Evolutionary conservation across 192 early-diverging fungal species (phyloP).

Genomic region (Funneliformis mosseae): DNA sequence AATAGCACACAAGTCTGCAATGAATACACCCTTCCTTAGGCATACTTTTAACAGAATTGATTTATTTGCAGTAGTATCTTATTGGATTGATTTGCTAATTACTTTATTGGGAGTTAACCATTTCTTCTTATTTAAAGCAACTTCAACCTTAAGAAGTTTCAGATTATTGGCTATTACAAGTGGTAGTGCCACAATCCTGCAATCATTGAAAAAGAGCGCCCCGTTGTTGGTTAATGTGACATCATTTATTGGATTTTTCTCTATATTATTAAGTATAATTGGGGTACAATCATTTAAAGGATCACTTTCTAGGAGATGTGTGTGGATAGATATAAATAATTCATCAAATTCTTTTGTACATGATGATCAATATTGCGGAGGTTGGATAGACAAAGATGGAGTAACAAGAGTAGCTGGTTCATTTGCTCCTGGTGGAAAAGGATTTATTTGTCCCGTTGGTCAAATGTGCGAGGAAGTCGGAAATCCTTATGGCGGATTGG

Average conservation of each 20-base stretch:
- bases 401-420: neutral
- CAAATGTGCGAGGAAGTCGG: constrained; percentile 51
- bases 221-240: constrained; percentile 57
- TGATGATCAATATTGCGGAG: constrained; percentile 42
- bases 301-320: constrained; percentile 55
- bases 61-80: constrained; percentile 53
- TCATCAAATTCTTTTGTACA: neutral
- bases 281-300: constrained; percentile 66
- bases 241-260: constrained; percentile 64
- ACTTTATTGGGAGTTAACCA: constrained; percentile 41
- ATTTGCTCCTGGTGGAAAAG: constrained; percentile 43
- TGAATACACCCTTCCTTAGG: constrained; percentile 53
- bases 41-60: constrained; percentile 68
- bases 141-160: constrained; percentile 53
- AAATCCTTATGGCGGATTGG: constrained; percentile 43
- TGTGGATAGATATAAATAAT: constrained; percentile 41
- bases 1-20: constrained; percentile 31
- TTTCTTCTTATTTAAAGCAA: constrained; percentile 55
- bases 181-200: constrained; percentile 56
- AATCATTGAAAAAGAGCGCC: constrained; percentile 59
- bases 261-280: constrained; percentile 61
- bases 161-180: constrained; percentile 57
- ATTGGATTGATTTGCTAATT: constrained; percentile 58
- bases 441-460: constrained; percentile 51
- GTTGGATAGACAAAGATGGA: constrained; percentile 27